A percentile compares a stretch with the other conserved stretches of the same genome.
phyloP scores from a whole-genome alignment of 371 early-diverging fungal genomes.

The Globomyces sp. region DNA sequence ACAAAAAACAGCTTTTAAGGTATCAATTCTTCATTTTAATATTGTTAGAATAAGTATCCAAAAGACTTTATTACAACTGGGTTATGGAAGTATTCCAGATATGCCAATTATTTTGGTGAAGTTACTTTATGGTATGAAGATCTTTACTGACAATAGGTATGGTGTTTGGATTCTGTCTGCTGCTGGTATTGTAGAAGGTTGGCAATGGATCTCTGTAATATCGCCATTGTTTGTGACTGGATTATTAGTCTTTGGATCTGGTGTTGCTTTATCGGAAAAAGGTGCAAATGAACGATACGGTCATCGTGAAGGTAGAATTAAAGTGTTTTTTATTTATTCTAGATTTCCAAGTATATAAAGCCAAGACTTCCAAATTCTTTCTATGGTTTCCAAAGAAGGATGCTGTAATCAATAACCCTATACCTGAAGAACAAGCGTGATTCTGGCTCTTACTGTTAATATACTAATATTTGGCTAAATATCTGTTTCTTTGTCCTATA shows the following conservation, averaged over 20 bases:
- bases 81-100: constrained; percentile 43
- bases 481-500: too few relatives aligned
- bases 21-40: background rate
- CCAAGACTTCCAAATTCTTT: constrained; percentile 39
- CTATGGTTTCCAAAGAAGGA: constrained; percentile 37
- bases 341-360: constrained; percentile 39
- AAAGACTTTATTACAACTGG: constrained; percentile 38
- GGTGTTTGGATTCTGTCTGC: constrained; percentile 47
- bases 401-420: background rate
- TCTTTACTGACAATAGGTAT: background rate
- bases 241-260: constrained; percentile 37
- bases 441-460: too few relatives aligned
- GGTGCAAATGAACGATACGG: constrained; percentile 37
- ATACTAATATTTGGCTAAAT: too few relatives aligned
- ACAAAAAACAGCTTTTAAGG: constrained; percentile 34
- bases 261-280: constrained; percentile 37
- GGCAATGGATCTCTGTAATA: constrained; percentile 42
- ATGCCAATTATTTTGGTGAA: constrained; percentile 56
- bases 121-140: constrained; percentile 35
- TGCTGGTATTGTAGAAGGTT: constrained; percentile 41
- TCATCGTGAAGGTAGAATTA: constrained; percentile 16
- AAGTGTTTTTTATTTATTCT: background rate
- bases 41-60: constrained; percentile 33
- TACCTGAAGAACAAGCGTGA: too few relatives aligned
- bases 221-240: constrained; percentile 43